Base-by-base conservation (phyloP, 2,329 filamentous ascomycete genomes). In the Nemania serpens region DNA sequence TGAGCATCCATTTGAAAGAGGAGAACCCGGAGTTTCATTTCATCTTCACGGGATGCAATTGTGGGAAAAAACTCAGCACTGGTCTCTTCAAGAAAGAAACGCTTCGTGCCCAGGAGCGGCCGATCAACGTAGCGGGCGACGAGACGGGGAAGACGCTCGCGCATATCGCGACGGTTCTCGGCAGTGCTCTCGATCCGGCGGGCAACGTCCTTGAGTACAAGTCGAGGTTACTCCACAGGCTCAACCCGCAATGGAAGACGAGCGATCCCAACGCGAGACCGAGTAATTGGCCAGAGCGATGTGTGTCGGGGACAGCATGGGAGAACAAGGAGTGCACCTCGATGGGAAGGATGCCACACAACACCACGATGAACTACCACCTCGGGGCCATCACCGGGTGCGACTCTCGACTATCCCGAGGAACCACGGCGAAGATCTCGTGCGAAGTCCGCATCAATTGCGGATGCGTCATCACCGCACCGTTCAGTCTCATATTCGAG, bases 371-470 rank as follows among this genome's bases (percentile, higher is more conserved):
- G 62, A 61, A 67, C 58, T 66, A 64, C 47, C 36, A 46, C 11
- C 33, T 71, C 45, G 51, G 20, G 0, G 62, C 61, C 34, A 56
- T 64, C 17, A 52, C 56, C 4, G 45, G 36, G 10, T 71, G 68
- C 58, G 54, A 42, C 2, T 72, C 70, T 1, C 68, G 70, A 0
- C 59, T 71, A 1, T 48, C 65, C 18, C 69, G 67, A 46, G 64
- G 65, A 6, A 71, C 50, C 53, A 71, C 69, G 12, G 53, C 56
- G 37, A 58, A 62, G 25, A 58, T 71, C 5, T 57, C 60, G 13
- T 71, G 68, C 55, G 64, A 68, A 33, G 55, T 71, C 5, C 47
- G 53, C 41, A 49, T 70, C 10, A 67, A 68, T 20, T 72, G 69
- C 60, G 70, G 70, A 6, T 70, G 70, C 47, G 59, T 45, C n/a